Base-by-base conservation (phyloP, 371 early-diverging fungal genomes). In the Phascolomyces articulosus region DNA sequence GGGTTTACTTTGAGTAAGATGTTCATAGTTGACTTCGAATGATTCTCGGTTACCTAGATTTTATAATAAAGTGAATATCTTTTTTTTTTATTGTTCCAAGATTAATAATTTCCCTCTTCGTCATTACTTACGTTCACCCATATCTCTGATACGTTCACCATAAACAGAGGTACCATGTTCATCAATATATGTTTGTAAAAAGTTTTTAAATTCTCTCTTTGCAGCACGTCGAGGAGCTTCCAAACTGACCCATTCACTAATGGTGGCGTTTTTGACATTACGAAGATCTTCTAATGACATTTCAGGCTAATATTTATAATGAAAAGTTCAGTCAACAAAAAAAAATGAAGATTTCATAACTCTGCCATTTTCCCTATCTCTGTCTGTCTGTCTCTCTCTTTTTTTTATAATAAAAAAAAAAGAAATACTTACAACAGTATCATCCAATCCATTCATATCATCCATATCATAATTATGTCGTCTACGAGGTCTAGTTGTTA, bases 141-240 rank as follows among this genome's bases (percentile, higher is more conserved):
- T 89, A 53, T 85, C 84, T 54, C 90, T 83, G 73, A 98, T 96
- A 51, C 93, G 83, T 69, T 93, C 93, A 70, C 95, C 96, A 69
- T 98, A 98, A 9, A 98, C 93, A 2, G 95, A 93, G 31, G 89
- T 90, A 63, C 96, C 96, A 44, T 90, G 78, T 18, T 92, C 93
- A 67, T 95, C 91, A 18, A 89, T 88, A 72, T 83, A 96, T 4
- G 93, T 91, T 28, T 91, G 87, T 44, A 98, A 79, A 71, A 98
- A 98, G 44, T 90, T 85, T 38, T 89, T 86, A 80, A 97, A 98
- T 68, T 96, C 94, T 40, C 89, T 78, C 66, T 87, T 87, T 59
- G 97, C 93, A 20, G 93, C 88, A 63, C 89, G 87, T 16, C 95
- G 87, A 4, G 91, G 88, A 11, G 87, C 84, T 65, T 91, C 92